phyloP scores from a whole-genome alignment of 768 basidiomycete species.

The Auriscalpium microsporum region DNA sequence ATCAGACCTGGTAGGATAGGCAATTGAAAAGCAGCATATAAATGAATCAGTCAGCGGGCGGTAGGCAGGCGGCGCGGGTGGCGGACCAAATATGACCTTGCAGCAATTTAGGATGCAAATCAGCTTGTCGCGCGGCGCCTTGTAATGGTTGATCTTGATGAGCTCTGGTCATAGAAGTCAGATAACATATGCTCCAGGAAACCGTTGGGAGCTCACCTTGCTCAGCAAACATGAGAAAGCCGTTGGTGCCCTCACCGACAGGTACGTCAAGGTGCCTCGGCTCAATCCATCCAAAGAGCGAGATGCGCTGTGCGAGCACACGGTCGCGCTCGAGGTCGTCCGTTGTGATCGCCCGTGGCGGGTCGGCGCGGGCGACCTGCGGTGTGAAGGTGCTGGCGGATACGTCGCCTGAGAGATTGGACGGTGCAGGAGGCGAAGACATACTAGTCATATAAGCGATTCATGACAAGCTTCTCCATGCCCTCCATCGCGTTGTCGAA shows the following conservation, averaged over 20 bases:
- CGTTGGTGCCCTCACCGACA: conserved; percentile 60
- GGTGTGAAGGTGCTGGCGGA: conserved; percentile 82
- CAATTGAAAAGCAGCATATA: neutral
- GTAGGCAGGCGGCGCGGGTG: neutral
- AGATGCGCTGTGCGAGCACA: conserved; percentile 82
- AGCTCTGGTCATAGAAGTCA: conserved; percentile 47
- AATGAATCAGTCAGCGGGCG: neutral
- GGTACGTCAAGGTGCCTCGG: conserved; percentile 89
- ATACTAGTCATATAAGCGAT: conserved; percentile 92
- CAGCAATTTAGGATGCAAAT: conserved; percentile 97
- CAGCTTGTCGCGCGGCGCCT: conserved; percentile 95
- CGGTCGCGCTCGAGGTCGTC: conserved; percentile 97
- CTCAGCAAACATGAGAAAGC: conserved; percentile 83
- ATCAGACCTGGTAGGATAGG: conserved; percentile 57
- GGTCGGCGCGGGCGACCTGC: conserved; percentile 54
- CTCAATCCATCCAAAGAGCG: conserved; percentile 84
- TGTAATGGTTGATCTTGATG: conserved; percentile 96
- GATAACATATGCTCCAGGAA: no score
- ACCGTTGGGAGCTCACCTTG: conserved; percentile 49
- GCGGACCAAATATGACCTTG: conserved; percentile 96
- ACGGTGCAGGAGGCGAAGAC: conserved; percentile 14
- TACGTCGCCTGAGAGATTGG: conserved; percentile 6
- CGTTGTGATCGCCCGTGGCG: conserved; percentile 72
- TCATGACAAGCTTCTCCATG: conserved; percentile 99
- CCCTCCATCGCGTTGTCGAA: conserved; percentile 97